phyloP scores from a whole-genome alignment of 176 grass and related monocot species.

The Oryza glumipatula region DNA sequence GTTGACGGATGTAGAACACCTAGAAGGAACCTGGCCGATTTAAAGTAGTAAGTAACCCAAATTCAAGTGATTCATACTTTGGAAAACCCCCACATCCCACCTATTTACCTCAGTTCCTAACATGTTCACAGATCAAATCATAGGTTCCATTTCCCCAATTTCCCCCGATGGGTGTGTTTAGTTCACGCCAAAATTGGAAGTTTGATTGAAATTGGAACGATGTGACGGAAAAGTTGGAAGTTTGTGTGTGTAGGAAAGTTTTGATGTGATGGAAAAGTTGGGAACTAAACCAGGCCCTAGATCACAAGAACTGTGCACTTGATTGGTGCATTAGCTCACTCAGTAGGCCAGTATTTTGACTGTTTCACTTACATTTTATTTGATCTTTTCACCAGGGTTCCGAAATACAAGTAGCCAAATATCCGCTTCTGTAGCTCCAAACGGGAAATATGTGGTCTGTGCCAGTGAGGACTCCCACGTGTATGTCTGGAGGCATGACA shows the following conservation, averaged over 20 bases:
- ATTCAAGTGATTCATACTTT: background rate
- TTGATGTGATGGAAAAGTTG: too few relatives aligned
- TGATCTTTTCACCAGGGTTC: constrained; percentile 63
- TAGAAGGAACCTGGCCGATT: background rate
- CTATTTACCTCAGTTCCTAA: background rate
- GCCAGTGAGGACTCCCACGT: constrained; percentile 95
- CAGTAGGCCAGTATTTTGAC: background rate
- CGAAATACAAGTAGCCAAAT: constrained; percentile 98
- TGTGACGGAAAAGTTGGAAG: too few relatives aligned
- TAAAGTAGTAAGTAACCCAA: background rate
- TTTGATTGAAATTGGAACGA: too few relatives aligned
- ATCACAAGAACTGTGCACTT: background rate
- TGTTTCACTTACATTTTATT: constrained; percentile 16
- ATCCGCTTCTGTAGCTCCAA: constrained; percentile 81
- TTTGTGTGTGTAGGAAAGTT: too few relatives aligned
- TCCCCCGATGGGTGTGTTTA: too few relatives aligned
- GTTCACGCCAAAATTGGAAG: too few relatives aligned
- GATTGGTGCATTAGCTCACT: background rate
- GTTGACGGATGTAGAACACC: background rate
- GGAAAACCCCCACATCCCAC: background rate
- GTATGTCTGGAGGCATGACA: constrained; percentile 94
- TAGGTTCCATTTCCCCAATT: background rate
- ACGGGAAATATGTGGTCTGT: constrained; percentile 92
- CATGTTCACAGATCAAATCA: background rate
- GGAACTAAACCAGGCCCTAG: background rate